phyloP scores from a whole-genome alignment of 1,284 basidiomycete genomes.

The Austroboletus novae-zelandiae region DNA sequence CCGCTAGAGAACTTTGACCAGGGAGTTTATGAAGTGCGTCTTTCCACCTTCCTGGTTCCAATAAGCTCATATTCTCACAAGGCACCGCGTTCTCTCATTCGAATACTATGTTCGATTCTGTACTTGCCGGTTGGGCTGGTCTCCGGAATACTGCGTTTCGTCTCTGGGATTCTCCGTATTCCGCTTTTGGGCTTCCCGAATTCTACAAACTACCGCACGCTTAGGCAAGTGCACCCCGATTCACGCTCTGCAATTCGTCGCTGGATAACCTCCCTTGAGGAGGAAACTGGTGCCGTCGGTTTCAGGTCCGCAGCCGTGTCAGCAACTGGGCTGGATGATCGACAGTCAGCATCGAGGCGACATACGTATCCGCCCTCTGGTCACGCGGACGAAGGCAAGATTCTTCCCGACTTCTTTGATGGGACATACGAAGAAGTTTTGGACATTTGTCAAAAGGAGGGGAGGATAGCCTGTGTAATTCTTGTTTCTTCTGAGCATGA shows the following conservation, averaged over 20 bases:
- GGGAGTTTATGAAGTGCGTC: constrained; percentile 16
- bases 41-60: background rate
- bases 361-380: constrained; percentile 26
- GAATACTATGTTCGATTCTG: constrained; percentile 34
- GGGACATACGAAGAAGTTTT: constrained; percentile 85
- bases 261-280: constrained; percentile 76
- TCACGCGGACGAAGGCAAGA: constrained; percentile 39
- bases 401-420: constrained; percentile 77
- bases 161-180: constrained; percentile 52
- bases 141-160: constrained; percentile 50
- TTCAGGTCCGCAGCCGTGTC: constrained; percentile 38
- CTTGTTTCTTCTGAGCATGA: constrained; percentile 92
- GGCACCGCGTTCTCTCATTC: constrained; percentile 6
- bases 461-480: constrained; percentile 76
- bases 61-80: background rate
- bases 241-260: constrained; percentile 58
- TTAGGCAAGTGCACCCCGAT: constrained; percentile 35
- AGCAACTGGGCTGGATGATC: constrained; percentile 38
- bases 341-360: constrained; percentile 24
- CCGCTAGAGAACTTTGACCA: constrained; percentile 57
- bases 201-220: constrained; percentile 41
- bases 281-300: constrained; percentile 73
- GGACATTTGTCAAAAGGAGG: constrained; percentile 65
- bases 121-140: constrained; percentile 49
- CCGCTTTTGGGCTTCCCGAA: constrained; percentile 44